Base-by-base conservation (phyloP, 306 rosid species). In the Argentina anserina region DNA sequence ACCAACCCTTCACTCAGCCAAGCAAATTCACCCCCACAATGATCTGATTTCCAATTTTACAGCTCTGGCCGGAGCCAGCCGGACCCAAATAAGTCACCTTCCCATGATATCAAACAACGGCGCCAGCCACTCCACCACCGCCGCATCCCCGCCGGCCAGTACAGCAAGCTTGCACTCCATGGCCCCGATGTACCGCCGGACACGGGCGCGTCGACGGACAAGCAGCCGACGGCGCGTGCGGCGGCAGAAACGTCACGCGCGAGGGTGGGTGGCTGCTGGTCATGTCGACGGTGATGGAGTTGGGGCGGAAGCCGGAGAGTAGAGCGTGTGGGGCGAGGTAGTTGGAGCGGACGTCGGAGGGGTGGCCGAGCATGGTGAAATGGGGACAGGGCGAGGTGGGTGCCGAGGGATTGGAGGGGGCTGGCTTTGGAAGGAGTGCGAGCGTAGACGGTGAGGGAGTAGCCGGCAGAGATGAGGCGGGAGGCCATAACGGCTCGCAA, bases 401-500 rank as follows among this genome's bases (percentile, higher is more conserved):
- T 96, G 0, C 96, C 95, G 60, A 65, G 86, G 52, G 95, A 81
- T 65, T 80, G 84, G 31, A 90, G 80, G 9, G 87, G 9, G 39
- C 80, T 77, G 10, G 92, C 72, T 53, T 88, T 90, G 0, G 91
- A 80, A 14, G 95, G 90, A 79, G 72, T 81, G 49, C 98, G 98
- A 9, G 96, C 94, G 88, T 78, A 92, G 87, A 90, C 13, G 23
- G 88, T n/a, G 87, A 92, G 64, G 18, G 76, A 68, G 87, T 85
- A 88, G n/a, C 95, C 97, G 20, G 90, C 88, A 23, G 89, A 56
- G 84, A 92, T 70, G 52, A 92, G 87, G 26, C 92, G 96, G 29
- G 95, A 80, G 75, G 92, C 92, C 98, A 92, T 92, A 58, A 95
- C 91, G 40, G 82, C 75, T 14, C 96, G 95, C 96, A 90, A 88